Conservation (phyloP, 228 moss, liverwort and hornwort species). For the Sphagnum fallax region DNA sequence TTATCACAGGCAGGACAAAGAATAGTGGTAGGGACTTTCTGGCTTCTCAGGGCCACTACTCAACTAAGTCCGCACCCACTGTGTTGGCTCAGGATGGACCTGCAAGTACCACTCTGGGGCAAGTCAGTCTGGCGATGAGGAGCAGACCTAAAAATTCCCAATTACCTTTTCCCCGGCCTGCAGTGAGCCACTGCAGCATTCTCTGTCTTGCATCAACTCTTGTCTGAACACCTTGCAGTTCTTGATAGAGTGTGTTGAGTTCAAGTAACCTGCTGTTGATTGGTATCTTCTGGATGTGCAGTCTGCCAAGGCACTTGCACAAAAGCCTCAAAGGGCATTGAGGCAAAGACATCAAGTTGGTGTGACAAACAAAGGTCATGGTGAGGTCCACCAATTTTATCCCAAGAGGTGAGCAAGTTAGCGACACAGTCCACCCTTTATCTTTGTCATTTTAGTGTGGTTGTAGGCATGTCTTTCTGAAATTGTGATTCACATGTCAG, state of each 20-base stretch:
- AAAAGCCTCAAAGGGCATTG: conserved; percentile 38
- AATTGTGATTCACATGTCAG: no score
- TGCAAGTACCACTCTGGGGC: conserved; percentile 10
- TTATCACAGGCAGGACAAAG: conserved; percentile 44
- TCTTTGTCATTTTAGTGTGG: no score
- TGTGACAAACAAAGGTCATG: conserved; percentile 59
- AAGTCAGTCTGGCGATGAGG: conserved; percentile 11
- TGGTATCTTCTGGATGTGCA: conserved; percentile 11
- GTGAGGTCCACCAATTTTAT: conserved; percentile 25
- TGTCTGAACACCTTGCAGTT: neutral
- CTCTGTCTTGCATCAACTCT: neutral
- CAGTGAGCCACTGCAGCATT: conserved; percentile 26
- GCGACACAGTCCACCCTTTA: no score
- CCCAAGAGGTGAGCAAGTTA: conserved; percentile 4
- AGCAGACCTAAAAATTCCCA: conserved; percentile 31
- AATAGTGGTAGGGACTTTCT: conserved; percentile 45
- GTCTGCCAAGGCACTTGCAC: conserved; percentile 33
- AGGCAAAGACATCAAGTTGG: conserved; percentile 63
- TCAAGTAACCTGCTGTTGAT: neutral
- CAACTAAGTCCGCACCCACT: conserved; percentile 71
- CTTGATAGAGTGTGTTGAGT: neutral
- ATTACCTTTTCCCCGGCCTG: conserved; percentile 46
- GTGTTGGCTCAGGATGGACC: conserved; percentile 16
- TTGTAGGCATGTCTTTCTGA: no score
- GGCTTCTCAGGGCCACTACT: conserved; percentile 59